Base-by-base conservation (phyloP, 1,284 basidiomycete species). In the Leccinum solheimii region DNA sequence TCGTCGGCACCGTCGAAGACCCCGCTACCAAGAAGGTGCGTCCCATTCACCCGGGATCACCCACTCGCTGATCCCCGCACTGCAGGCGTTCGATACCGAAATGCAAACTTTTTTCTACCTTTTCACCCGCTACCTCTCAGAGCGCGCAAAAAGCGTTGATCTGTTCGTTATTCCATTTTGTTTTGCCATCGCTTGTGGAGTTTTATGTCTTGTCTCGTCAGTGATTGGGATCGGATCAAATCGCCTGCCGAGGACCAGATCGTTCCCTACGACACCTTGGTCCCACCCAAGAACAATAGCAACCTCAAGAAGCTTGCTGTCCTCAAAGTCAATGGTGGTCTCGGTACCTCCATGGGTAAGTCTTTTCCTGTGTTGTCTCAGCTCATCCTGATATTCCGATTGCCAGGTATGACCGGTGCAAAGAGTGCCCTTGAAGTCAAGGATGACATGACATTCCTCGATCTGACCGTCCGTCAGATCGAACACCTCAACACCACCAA, bases 51-150 rank as follows among this genome's bases (percentile, higher is more conserved):
- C 30, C 58, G 3, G 53, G 36, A 26, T 43, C 59, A 21, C 55
- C 50, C 57, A 57, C 32, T 54, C 60, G 16, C 57, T 63, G 55
- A 74, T 65, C 55, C n/a, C n/a, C 27, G 7, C 38, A 40, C 58
- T 59, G 59, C 60, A 97, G 94, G 91, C 91, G 19, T 98, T 99
- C 79, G 95, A 98, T 77, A 91, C 90, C 52, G 95, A 99, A 82
- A 99, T 99, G 97, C 92, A 97, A 74, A 90, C 92, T 64, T 99
- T 99, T 85, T 99, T 98, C 86, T 91, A 91, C 76, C 93, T 99
- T 74, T 99, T 99, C 84, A 98, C 95, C 75, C 93, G 97, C 67
- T 99, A 97, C 81, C 89, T 99, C 69, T 82, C 91, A 30, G 95
- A 98, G 78, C 92, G 94, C 69, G 97, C 97, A 59, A 92, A 97